Base-by-base conservation (phyloP, 768 basidiomycete genomes). In the Ramaria rubella region DNA sequence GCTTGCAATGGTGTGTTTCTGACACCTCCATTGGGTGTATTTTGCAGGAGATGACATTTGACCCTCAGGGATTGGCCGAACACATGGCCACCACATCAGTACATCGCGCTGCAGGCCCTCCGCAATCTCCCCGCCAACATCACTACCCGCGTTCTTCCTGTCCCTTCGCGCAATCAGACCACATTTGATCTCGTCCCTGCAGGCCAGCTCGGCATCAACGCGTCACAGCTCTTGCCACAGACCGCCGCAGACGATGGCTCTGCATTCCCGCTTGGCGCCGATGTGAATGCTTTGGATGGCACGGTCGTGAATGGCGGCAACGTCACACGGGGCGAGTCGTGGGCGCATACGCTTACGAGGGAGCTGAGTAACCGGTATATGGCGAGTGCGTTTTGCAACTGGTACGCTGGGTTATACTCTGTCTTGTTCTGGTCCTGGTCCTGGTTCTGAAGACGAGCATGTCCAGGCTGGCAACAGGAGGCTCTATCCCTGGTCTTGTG, bases 401-500 rank as follows among this genome's bases (percentile, higher is more conserved):
- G 94, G 94, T 90, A 59, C 63, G 79, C 72, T 19, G 11, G 21
- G 14, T 48, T 23, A 15, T 31, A 31, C 44, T 49, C 34, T 38
- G 34, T 61, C 23, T 52, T 24, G n/a, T 44, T 49, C 45, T 40
- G 11, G 43, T 36, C 14, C 17, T 34, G 17, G 43, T 1, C 8
- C 19, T 33, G 40, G 31, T 34, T 36, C 40, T n/a, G 17, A 26
- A n/a, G n/a, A n/a, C n/a, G n/a, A n/a, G n/a, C n/a, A n/a, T n/a
- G n/a, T n/a, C n/a, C 14, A 89, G 88, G 89, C 80, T 84, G 61
- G 84, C 89, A 12, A 96, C 93, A 0, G 94, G 94, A 31, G 94
- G 94, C 5, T 83, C 83, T 3, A 87, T 97, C 43, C 76, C 81
- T 0, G 79, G 77, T 15, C 19, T 92, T 36, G 70, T 94, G 3